Conservation (phyloP, 768 basidiomycete genomes). For the Suillus paluster region DNA sequence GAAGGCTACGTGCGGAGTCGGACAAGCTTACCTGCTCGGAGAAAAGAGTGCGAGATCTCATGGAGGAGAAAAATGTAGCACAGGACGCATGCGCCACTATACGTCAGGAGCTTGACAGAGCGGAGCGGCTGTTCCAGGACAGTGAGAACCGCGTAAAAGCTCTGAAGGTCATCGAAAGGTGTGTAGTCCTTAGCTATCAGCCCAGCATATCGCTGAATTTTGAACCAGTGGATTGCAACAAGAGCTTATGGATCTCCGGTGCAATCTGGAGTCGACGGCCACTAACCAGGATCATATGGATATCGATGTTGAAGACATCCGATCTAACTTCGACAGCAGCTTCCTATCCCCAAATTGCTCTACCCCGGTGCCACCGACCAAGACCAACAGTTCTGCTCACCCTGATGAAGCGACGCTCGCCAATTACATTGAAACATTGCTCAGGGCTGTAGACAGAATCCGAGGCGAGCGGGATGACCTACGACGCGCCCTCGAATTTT, state of each 20-base stretch:
- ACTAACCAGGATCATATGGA: constrained; percentile 7
- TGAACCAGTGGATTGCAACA: constrained; percentile 23
- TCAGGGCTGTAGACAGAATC: constrained; percentile 67
- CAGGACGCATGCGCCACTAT: constrained; percentile 47
- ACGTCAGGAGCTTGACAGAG: constrained; percentile 35
- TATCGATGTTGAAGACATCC: constrained; percentile 4
- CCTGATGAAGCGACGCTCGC: constrained; percentile 33
- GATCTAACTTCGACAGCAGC: constrained; percentile 7
- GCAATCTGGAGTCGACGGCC: background rate
- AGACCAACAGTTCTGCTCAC: constrained; percentile 9
- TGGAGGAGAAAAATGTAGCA: constrained; percentile 57
- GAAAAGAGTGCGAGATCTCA: constrained; percentile 47
- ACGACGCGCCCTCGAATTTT: constrained; percentile 66
- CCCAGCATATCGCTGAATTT: constrained; percentile 6
- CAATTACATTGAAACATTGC: constrained; percentile 55
- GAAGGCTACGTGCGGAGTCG: constrained; percentile 47
- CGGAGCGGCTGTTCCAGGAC: constrained; percentile 23
- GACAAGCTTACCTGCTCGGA: constrained; percentile 46
- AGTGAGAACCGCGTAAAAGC: constrained; percentile 29
- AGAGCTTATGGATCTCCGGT: constrained; percentile 18
- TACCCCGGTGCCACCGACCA: constrained; percentile 4
- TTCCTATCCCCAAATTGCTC: constrained; percentile 3
- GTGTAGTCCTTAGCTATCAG: constrained; percentile 13
- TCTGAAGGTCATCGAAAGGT: constrained; percentile 32
- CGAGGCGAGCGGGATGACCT: constrained; percentile 68